A percentile compares a stretch with the other conserved stretches of the same genome.
Conservation (phyloP, 371 early-diverging fungal species). For the Mortierella sp. region DNA sequence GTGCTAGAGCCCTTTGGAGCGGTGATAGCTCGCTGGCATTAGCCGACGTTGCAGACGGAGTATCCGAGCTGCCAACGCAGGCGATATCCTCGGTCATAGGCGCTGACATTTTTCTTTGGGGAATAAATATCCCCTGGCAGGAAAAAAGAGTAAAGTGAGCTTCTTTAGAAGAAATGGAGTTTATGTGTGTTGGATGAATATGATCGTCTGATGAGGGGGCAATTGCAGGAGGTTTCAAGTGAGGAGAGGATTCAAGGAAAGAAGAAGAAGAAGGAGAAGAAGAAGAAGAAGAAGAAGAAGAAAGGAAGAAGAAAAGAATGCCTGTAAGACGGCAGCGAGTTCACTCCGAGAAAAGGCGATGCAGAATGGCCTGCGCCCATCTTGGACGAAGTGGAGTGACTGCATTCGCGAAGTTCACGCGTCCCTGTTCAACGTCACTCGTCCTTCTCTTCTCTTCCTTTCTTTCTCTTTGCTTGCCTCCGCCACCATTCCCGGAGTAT, state of each 20-base stretch:
- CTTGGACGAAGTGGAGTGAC: neutral
- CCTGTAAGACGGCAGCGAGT: neutral
- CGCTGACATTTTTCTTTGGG: no score
- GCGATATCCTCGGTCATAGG: no score
- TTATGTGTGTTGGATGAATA: neutral
- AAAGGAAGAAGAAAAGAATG: neutral
- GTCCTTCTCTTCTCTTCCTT: neutral
- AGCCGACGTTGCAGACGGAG: no score
- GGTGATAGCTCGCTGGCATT: no score
- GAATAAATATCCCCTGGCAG: no score
- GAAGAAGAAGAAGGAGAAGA: neutral
- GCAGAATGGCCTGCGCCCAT: no score
- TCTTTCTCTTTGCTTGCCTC: neutral
- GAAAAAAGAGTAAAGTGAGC: no score
- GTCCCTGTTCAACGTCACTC: neutral
- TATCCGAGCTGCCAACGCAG: no score
- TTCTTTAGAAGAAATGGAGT: neutral
- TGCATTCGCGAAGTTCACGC: neutral
- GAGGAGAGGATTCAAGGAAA: neutral
- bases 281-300: neutral
- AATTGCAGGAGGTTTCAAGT: neutral
- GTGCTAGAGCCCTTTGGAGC: neutral
- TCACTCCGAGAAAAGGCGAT: neutral
- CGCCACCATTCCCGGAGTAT: neutral
- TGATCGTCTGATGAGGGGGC: neutral